Evolutionary conservation across 345 rosid genomes (phyloP), one percentile per base, ranked within the genome.

Genomic region (Pelargonium nanum): DNA sequence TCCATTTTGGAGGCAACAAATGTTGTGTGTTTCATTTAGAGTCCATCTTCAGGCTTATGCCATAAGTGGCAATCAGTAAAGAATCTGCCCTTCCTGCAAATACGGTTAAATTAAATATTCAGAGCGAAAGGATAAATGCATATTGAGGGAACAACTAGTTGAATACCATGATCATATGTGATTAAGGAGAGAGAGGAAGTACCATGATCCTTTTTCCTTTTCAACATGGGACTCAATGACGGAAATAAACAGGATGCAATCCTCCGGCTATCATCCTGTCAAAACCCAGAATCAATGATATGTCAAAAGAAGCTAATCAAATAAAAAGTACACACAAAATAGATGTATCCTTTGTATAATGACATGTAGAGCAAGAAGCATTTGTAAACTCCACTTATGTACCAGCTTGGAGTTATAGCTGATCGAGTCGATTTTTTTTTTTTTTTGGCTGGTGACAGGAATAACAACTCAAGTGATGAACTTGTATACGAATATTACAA

Each of bases 131-230:
- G 9, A 1, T 15, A 6, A 22, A 55, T 6, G 15, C 26, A 55
- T 55, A 22, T 55, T 16, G 25, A 53, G 19, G 32, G 6, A 56
- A 56, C 26, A 56, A 34, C 22, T 32, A 26, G 34, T 6, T 28
- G 61, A 23, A 26, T 19, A 24, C 9, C 32, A 52, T 19, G 50
- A 22, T 22, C 24, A 51, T 22, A 45, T 8, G 53, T 10, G 26
- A 32, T 58, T 40, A 53, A 59, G 32, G 62, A 16, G 28, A 58
- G 12, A 55, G 19, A 67, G 55, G 5, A 57, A 24, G 16, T 82
- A 85, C 96, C 98, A 53, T 89, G 96, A 67, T 89, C 96, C 55
- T 82, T 92, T 75, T 86, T 86, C 66, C 95, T 85, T 63, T 69
- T 70, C 54, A 92, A 72, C 26, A 48, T 78, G 34, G 78, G 78